Conservation (phyloP, 768 basidiomycete genomes). For the Phlegmacium glaucopus region DNA sequence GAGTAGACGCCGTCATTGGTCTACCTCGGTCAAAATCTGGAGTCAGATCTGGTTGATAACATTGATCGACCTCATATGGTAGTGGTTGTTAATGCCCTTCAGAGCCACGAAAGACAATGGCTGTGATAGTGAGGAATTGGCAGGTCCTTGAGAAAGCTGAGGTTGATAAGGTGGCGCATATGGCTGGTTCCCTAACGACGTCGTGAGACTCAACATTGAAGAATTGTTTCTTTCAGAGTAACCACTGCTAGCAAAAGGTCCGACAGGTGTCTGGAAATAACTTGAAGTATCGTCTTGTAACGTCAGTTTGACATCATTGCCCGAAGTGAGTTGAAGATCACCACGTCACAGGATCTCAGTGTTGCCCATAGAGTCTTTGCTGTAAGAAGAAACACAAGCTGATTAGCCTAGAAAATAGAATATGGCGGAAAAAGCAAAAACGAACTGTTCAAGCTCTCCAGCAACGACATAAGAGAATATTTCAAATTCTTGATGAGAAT, state of each 20-base stretch:
- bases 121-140: conserved; percentile 6
- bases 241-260: neutral
- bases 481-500: conserved; percentile 82
- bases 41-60: conserved; percentile 11
- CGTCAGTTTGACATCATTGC: conserved; percentile 13
- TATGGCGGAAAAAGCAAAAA: no score
- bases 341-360: conserved; percentile 86
- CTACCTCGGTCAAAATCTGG: conserved; percentile 10
- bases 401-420: no score
- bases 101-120: conserved; percentile 50
- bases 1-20: neutral
- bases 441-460: conserved; percentile 81
- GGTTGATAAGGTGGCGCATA: neutral
- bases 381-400: no score
- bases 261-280: neutral
- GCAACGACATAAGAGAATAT: conserved; percentile 87
- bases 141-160: neutral
- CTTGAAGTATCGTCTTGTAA: conserved; percentile 4
- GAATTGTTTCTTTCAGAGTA: neutral
- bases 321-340: conserved; percentile 89
- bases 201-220: neutral
- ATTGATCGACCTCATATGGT: conserved; percentile 7
- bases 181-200: neutral
- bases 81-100: conserved; percentile 21
- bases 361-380: conserved; percentile 92